Conservation (phyloP, 331 rosid species). For the Acacia concinna region DNA sequence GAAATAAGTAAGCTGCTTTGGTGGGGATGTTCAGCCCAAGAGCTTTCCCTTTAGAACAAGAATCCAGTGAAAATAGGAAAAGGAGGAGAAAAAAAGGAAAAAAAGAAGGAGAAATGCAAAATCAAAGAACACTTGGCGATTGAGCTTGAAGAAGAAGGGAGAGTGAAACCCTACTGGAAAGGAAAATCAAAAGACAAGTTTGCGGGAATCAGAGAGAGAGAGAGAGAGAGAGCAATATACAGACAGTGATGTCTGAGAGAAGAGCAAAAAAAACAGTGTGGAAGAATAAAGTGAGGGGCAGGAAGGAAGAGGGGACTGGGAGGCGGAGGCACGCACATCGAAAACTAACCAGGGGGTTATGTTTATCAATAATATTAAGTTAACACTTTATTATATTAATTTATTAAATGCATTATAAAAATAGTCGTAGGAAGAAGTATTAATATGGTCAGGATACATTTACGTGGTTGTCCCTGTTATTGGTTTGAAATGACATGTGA, state of each 20-base stretch:
- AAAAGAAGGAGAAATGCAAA: neutral
- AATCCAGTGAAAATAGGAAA: constrained; percentile 12
- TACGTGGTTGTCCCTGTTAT: too few species aligned
- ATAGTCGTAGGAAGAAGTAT: too few species aligned
- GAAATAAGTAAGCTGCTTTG: neutral
- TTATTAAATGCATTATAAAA: too few species aligned
- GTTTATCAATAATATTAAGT: too few species aligned
- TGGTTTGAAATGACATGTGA: too few species aligned
- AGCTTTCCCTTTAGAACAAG: constrained; percentile 27
- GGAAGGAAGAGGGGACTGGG: neutral
- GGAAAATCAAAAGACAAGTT: neutral
- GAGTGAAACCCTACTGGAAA: constrained; percentile 42
- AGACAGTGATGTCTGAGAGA: constrained; percentile 24
- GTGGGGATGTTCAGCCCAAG: neutral
- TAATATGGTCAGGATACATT: too few species aligned
- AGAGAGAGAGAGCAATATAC: neutral
- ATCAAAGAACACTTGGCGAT: constrained; percentile 1
- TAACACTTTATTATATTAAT: too few species aligned
- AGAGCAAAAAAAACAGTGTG: constrained; percentile 40
- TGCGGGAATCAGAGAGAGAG: neutral
- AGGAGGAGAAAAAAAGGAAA: neutral
- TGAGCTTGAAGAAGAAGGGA: constrained; percentile 42
- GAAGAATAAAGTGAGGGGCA: constrained; percentile 36
- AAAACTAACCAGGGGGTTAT: constrained; percentile 45
- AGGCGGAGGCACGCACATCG: constrained; percentile 58